Base-by-base conservation (phyloP, 2,329 filamentous ascomycete species). In the Cercospora sesami region DNA sequence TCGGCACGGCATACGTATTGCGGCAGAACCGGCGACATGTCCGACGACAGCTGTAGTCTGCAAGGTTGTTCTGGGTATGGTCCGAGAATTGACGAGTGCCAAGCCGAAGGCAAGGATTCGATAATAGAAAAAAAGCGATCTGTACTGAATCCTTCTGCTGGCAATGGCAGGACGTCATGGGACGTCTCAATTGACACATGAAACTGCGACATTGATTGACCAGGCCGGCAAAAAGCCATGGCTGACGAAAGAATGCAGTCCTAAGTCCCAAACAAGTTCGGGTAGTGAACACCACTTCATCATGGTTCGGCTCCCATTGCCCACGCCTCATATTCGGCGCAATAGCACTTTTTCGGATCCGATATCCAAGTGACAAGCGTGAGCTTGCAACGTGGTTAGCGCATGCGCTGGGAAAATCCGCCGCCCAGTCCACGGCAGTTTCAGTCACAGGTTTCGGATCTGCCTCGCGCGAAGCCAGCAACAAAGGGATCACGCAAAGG, bases 291-390 rank as follows among this genome's bases (percentile, higher is more conserved):
- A 53, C 48, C 9, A 28, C 48, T 53, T 53, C 48, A 23, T 53
- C 48, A 26, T 53, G 21, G 48, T 51, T 42, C 21, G 39, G 45
- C 48, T 42, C 33, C 39, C 39, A 28, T 12, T 51, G n/a, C 39
- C 39, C 42, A 39, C 58, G 60, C 60, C 36, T 51, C 23, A 62
- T 62, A 28, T 62, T 62, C 60, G 60, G 60, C 60, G 26, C n/a
- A 18, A 48, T 14, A n/a, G 23, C 5, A 14, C 45, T 28, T 31
- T 62, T 62, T 62, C 60, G 60, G 60, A 51, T 48, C 60, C 60
- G 60, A 62, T 45, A 62, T 28, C 2, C 28, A 45, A 51, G 5
- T 14, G 36, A 26, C 39, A 45, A 28, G 60, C 23, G 16, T 45
- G 14, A 23, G 48, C 48, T 53, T 53, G 48, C 48, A 28, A 53